phyloP scores from a whole-genome alignment of 345 rosid species.

The Erysimum cheiranthoides region DNA sequence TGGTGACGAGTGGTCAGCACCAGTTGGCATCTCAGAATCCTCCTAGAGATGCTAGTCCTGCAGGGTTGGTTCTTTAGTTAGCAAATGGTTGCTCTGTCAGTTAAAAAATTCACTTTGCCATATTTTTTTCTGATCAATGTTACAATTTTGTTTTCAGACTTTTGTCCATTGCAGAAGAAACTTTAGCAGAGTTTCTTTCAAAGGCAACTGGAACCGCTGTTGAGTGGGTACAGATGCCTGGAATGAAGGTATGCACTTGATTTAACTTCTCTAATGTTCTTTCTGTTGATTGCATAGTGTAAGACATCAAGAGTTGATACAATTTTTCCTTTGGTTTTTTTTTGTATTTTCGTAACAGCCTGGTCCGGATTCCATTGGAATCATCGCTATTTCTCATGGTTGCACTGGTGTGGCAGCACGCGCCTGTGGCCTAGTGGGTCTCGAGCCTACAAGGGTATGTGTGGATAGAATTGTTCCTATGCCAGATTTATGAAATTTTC shows the following conservation, averaged over 20 bases:
- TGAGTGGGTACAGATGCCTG: slow-evolving; percentile 99
- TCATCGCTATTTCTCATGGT: slow-evolving; percentile 99
- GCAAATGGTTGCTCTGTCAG: slow-evolving; percentile 52
- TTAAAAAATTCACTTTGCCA: slow-evolving; percentile 40
- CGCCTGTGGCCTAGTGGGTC: slow-evolving; percentile 99
- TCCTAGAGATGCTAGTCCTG: slow-evolving; percentile 99
- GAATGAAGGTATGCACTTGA: slow-evolving; percentile 87
- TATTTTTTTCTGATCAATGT: slow-evolving; percentile 10
- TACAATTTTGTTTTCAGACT: slow-evolving; percentile 60
- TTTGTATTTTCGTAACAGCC: slow-evolving; percentile 59
- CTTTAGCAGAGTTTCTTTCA: slow-evolving; percentile 99
- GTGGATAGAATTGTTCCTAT: slow-evolving; percentile 2
- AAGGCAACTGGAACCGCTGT: slow-evolving; percentile 99
- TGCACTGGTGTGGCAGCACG: slow-evolving; percentile 99
- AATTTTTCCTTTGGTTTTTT: background rate
- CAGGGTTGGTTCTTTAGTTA: slow-evolving; percentile 78
- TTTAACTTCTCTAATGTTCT: background rate
- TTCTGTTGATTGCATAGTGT: background rate
- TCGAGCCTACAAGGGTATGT: slow-evolving; percentile 98
- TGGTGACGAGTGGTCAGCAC: slow-evolving; percentile 97
- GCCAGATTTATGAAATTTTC: background rate
- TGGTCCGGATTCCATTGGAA: slow-evolving; percentile 99
- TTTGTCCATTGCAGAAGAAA: slow-evolving; percentile 99
- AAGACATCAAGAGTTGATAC: background rate
- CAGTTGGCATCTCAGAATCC: slow-evolving; percentile 95